A percentile compares a stretch with the other conserved stretches of the same genome.
Conservation (phyloP, 2,329 filamentous ascomycete genomes). For the Biscogniauxia mediterranea region DNA sequence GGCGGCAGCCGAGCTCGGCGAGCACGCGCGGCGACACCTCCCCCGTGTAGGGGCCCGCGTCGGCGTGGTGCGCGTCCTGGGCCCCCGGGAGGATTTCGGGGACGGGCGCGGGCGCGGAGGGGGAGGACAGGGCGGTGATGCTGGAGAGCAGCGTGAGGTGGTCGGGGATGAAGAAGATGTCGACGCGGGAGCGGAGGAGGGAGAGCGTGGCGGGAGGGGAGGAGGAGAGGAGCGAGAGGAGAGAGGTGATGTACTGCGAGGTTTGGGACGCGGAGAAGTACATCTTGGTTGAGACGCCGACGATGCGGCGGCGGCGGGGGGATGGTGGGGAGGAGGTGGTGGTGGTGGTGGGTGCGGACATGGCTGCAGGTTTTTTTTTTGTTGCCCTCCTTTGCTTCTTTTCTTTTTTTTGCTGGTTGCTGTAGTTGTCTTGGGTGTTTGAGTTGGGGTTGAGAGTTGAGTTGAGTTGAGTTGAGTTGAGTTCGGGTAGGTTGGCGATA, state of each 20-base stretch:
- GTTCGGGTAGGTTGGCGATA: no score
- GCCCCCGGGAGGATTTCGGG: slow-evolving; percentile 72
- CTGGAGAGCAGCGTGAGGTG: slow-evolving; percentile 65
- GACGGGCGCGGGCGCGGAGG: slow-evolving; percentile 45
- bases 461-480: no score
- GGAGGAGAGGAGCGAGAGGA: slow-evolving; percentile 47
- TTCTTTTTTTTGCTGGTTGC: neutral
- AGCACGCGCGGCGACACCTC: slow-evolving; percentile 71
- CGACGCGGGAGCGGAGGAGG: slow-evolving; percentile 24
- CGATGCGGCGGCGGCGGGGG: slow-evolving; percentile 57
- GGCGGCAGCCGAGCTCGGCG: slow-evolving; percentile 62
- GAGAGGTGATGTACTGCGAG: slow-evolving; percentile 49
- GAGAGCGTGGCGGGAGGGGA: slow-evolving; percentile 33
- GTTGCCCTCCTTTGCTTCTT: neutral
- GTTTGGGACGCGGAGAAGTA: slow-evolving; percentile 72
- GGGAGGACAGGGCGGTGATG: slow-evolving; percentile 45
- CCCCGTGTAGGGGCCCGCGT: slow-evolving; percentile 72
- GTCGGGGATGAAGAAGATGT: slow-evolving; percentile 74
- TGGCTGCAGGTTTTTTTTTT: neutral
- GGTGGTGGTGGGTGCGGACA: slow-evolving; percentile 12
- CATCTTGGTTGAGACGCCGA: slow-evolving; percentile 76
- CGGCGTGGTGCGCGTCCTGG: slow-evolving; percentile 71
- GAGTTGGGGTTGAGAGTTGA: neutral
- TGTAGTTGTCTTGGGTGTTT: neutral
- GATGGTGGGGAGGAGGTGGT: no score